A percentile compares a stretch with the other conserved stretches of the same genome.
Evolutionary conservation across 1,139 yeast species (phyloP).

Genomic region (Wickerhamomyces sp.): DNA sequence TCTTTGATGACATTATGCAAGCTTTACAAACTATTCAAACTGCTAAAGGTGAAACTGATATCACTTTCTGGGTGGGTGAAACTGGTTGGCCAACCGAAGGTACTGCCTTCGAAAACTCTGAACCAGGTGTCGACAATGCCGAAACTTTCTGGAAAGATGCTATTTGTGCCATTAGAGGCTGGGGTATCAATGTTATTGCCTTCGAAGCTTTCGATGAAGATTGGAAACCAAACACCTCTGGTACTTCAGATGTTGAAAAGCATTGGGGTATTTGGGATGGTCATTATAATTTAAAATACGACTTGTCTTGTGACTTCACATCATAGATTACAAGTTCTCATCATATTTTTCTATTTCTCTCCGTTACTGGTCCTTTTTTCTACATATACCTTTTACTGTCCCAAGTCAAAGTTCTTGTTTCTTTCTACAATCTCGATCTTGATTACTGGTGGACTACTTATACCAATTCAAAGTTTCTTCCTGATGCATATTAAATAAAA

Average conservation of each 20-base stretch:
- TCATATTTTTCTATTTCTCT: not conserved
- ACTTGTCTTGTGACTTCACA: conserved; percentile 51
- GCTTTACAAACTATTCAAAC: conserved; percentile 85
- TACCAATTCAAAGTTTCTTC: too few species aligned
- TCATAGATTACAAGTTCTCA: conserved; percentile 4
- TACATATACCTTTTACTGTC: too few species aligned
- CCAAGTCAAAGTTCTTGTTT: too few species aligned
- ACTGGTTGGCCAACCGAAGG: conserved; percentile 98
- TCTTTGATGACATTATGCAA: conserved; percentile 95
- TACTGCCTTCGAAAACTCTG: conserved; percentile 57
- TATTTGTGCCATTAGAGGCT: conserved; percentile 86
- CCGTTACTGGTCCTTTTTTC: not conserved
- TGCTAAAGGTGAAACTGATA: conserved; percentile 77
- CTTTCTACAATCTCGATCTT: not conserved
- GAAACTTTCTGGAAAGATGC: conserved; percentile 79
- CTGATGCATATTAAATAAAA: too few species aligned
- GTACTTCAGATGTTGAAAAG: conserved; percentile 80
- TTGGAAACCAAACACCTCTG: conserved; percentile 91
- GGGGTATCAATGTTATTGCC: conserved; percentile 90
- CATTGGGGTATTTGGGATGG: conserved; percentile 88
- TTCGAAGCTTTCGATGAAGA: conserved; percentile 95
- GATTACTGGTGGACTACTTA: too few species aligned
- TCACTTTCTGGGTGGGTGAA: conserved; percentile 94
- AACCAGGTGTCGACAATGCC: conserved; percentile 73
- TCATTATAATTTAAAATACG: conserved; percentile 52